These are phyloP conservation scores for Aspergillus fumigatiaffinis DNA, from an alignment of 2,329 filamentous ascomycete species.

Conservation along the genomic window DNA sequence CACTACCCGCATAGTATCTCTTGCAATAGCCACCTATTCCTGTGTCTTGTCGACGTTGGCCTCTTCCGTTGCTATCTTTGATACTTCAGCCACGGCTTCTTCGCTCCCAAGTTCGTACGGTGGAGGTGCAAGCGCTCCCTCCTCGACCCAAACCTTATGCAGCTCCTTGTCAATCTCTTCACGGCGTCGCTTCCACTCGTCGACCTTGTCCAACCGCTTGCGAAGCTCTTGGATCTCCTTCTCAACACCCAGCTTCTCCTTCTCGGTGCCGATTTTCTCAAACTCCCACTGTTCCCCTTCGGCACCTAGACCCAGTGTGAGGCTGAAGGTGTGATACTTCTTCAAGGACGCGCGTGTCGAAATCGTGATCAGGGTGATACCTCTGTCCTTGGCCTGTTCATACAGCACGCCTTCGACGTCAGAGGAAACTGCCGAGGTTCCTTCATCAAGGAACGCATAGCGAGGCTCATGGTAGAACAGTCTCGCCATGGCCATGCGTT, in stretches of 20 bases:
- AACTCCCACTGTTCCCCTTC: constrained; percentile 87
- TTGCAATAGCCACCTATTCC: background rate
- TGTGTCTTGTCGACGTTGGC: background rate
- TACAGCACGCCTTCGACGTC: constrained; percentile 94
- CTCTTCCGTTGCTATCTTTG: constrained; percentile 1
- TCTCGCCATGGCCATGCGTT: constrained; percentile 86
- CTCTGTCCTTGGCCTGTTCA: constrained; percentile 85
- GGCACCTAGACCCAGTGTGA: constrained; percentile 76
- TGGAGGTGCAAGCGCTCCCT: constrained; percentile 35
- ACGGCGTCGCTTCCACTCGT: constrained; percentile 74
- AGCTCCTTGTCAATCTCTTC: constrained; percentile 82
- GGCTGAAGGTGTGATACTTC: constrained; percentile 90
- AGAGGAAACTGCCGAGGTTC: constrained; percentile 81
- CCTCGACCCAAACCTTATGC: constrained; percentile 57
- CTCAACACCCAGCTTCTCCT: constrained; percentile 90
- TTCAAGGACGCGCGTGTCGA: constrained; percentile 92
- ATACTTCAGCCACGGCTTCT: constrained; percentile 7
- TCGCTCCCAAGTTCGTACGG: constrained; percentile 27
- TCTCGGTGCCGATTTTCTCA: constrained; percentile 86
- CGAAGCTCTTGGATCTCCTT: constrained; percentile 82
- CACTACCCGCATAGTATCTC: background rate
- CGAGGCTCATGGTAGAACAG: constrained; percentile 91
- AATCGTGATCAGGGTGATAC: constrained; percentile 94
- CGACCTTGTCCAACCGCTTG: constrained; percentile 74
- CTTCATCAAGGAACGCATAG: constrained; percentile 93